Evolutionary conservation across 371 early-diverging fungal genomes (phyloP), one percentile per base, ranked within the genome.

Genomic region (Smittium culicis): DNA sequence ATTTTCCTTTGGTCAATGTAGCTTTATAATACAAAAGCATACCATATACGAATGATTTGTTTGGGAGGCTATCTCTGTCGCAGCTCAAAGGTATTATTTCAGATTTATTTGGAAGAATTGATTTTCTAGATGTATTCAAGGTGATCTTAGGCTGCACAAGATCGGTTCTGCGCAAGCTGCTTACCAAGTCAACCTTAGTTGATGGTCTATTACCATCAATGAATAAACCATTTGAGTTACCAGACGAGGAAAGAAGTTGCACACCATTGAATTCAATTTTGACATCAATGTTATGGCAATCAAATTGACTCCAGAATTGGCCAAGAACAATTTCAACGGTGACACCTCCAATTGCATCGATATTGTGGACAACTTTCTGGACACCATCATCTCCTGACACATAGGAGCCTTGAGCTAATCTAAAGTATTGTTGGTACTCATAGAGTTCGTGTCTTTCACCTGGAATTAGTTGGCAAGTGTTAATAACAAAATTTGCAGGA

Each of bases 251-350:
- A 8, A 33, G 31, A 28, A 28, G 33, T 54, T 33, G 1, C 17
- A 95, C 76, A 54, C 94, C 93, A 72, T 88, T 89, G 80, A 96
- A 95, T 29, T 83, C 80, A 32, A 94, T 67, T 14, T 83, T 81
- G 17, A 92, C 71, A 25, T 86, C 84, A 16, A 93, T 78, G 16
- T 70, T 70, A 69, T 92, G 90, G 20, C 79, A 75, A 34, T 86
- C 92, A 16, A 87, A 76, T 67, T 83, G 81, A 65, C 87, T 87
- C 93, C 95, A 95, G 76, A 87, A 92, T 72, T 93, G 94, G 1
- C 91, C 93, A 54, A 93, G 66, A 68, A 80, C 74, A 45, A 86
- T 79, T 73, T 94, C 95, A 63, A 94, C 70, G n/a, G 88, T 91
- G 1, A 80, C 77, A 34, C 84, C 85, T 65, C 88, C 86, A 55